Evolutionary conservation across 148 eudicot species (phyloP), one percentile per base, ranked within the genome.

Genomic region (Rhododendron henanense): DNA sequence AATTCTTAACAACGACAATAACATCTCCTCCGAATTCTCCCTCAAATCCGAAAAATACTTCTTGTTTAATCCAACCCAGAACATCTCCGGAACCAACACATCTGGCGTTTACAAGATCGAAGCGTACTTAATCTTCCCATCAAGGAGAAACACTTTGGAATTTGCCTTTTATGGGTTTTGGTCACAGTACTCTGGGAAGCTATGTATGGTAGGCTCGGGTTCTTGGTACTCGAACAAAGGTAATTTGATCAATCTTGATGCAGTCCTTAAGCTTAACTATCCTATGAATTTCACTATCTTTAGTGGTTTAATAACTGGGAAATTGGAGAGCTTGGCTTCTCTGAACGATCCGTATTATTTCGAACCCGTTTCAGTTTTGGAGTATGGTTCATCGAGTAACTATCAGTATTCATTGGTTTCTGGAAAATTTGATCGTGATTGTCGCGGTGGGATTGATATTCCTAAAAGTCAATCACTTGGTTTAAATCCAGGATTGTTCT

Each of bases 121-220:
- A 51, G 55, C 55, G 55, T 50, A 31, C 67, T 61, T 88, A 45
- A 31, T 10, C 8, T 82, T 88, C 47, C 1, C 2, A 50, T 83
- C 16, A 50, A 13, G 16, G 55, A 50, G 15, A 2, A 2, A 50
- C 5, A 0, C 0, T 3, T 16, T 87, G 41, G 5, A 9, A 1
- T 14, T 67, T 31, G 5, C 0, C 0, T 14, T 23, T 55, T 6
- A 79, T 50, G 88, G 86, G 16, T 84, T 87, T 79, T 87, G 79
- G 86, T 87, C 88, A 16, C 61, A 51, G 78, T 48, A 83, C 23
- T 78, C 84, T 48, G 86, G 84, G 69, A 87, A 51, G 65, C 78
- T 84, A 8, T 87, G 88, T 21, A 67, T 87, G 86, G 83, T 87
- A n/a, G 88, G 88, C 61, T 87, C 88, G 0, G 79, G 80, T 5